Conservation (phyloP, 805 yeast species). For the Candida fluviatilis region DNA sequence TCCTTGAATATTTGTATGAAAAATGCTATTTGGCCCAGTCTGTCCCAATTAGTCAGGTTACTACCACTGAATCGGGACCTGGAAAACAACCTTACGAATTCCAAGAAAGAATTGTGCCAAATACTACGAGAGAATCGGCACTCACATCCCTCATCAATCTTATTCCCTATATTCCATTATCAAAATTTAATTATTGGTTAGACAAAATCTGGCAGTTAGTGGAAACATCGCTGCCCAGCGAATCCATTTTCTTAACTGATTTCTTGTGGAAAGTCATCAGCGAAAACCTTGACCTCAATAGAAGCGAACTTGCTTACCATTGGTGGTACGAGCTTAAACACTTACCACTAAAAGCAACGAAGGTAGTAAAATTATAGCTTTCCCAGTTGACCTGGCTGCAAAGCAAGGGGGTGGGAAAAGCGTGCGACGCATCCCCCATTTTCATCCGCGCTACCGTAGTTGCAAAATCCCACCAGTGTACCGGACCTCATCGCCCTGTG, state of each 20-base stretch:
- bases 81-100: conserved; percentile 15
- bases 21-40: conserved; percentile 35
- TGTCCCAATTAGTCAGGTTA: conserved; percentile 20
- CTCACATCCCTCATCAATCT: conserved; percentile 45
- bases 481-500: not conserved
- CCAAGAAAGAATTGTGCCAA: conserved; percentile 24
- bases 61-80: conserved; percentile 2
- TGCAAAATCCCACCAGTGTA: not conserved
- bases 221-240: conserved; percentile 29
- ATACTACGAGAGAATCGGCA: conserved; percentile 46
- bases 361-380: conserved; percentile 1
- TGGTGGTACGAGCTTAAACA: conserved; percentile 57
- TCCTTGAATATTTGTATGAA: conserved; percentile 40
- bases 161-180: conserved; percentile 49
- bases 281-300: conserved; percentile 54
- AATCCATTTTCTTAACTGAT: conserved; percentile 33
- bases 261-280: conserved; percentile 52
- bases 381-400: not conserved
- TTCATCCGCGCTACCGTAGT: no score
- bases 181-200: conserved; percentile 44
- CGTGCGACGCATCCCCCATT: no score
- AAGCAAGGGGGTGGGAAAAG: no score
- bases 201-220: conserved; percentile 36
- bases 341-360: conserved; percentile 2
- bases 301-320: conserved; percentile 48